phyloP scores from a whole-genome alignment of 2,329 filamentous ascomycete species.

The Metarhizium brunneum region DNA sequence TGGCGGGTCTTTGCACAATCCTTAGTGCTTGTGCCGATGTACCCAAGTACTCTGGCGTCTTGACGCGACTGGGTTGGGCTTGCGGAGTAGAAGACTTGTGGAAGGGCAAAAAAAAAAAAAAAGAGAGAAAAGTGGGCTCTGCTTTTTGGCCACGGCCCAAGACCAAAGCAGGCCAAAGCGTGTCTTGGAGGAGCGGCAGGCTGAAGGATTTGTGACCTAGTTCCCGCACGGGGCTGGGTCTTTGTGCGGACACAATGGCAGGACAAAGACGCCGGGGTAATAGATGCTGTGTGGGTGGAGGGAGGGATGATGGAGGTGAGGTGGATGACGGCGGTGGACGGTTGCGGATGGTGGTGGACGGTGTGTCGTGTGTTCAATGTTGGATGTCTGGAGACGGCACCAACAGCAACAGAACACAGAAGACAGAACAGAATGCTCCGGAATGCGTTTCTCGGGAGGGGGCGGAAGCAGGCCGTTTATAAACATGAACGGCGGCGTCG shows the following conservation, averaged over 20 bases:
- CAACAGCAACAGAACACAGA: neutral
- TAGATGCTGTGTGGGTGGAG: too few relatives aligned
- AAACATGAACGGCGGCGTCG: neutral
- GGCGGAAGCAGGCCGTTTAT: constrained; percentile 1
- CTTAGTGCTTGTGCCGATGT: neutral
- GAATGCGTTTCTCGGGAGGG: neutral
- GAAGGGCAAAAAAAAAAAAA: neutral
- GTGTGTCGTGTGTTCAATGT: neutral
- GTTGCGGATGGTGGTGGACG: too few relatives aligned
- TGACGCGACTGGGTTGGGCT: constrained; percentile 1
- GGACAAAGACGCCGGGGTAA: neutral
- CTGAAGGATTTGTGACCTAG: neutral
- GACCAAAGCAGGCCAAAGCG: neutral
- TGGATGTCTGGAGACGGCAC: neutral
- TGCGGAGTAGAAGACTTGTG: neutral
- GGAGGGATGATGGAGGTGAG: too few relatives aligned
- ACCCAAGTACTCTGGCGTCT: neutral
- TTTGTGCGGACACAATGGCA: neutral
- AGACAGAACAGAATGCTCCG: neutral
- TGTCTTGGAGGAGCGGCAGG: neutral
- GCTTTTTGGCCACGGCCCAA: neutral
- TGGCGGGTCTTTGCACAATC: neutral
- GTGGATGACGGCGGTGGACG: too few relatives aligned
- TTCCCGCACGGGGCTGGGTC: neutral
- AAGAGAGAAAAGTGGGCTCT: neutral